Base-by-base conservation (phyloP, 768 basidiomycete genomes). In the Termitomyces eurrhizus region DNA sequence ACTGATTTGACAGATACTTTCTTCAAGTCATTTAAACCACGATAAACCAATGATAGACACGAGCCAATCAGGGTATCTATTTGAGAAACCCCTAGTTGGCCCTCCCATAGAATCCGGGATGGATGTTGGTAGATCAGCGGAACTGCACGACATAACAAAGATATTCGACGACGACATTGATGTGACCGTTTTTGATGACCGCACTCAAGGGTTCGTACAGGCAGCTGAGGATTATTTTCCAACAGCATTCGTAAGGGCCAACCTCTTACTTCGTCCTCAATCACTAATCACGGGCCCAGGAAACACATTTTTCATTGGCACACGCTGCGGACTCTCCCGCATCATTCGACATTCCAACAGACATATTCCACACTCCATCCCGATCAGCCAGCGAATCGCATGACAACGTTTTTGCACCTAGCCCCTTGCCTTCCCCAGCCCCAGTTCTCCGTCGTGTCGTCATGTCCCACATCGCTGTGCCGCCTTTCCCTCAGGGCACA, bases 381-480 rank as follows among this genome's bases (percentile, higher is more conserved):
- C 62, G 44, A 26, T 36, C 55, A 46, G 13, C 44, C n/a, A 65
- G 44, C 63, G 65, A 51, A 46, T 56, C 50, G 14, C 29, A 18
- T 14, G 42, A 59, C 48, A 29, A 48, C 67, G 26, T 66, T 6
- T 41, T 49, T 51, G 16, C 48, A 32, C 45, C 48, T n/a, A 44
- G 6, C 7, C 41, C 45, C 24, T 37, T 35, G n/a, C 42, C 63
- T 14, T 45, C 62, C 7, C 60, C 41, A 26, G 41, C 5, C 7
- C 49, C 49, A 46, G 21, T 8, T 18, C 60, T 33, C 24, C 56
- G 35, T 51, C 52, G 64, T n/a, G 13, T 56, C 33, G 1, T 69
- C 2, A 59, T 70, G 46, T 65, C 68, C 6, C 62, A 72, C 52
- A 64, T 74, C 11, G 50, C 58, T 33, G 67, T 71, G 2, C 73